Evolutionary conservation across 2,329 filamentous ascomycete genomes (phyloP).

Genomic region (Helotiales sp.): DNA sequence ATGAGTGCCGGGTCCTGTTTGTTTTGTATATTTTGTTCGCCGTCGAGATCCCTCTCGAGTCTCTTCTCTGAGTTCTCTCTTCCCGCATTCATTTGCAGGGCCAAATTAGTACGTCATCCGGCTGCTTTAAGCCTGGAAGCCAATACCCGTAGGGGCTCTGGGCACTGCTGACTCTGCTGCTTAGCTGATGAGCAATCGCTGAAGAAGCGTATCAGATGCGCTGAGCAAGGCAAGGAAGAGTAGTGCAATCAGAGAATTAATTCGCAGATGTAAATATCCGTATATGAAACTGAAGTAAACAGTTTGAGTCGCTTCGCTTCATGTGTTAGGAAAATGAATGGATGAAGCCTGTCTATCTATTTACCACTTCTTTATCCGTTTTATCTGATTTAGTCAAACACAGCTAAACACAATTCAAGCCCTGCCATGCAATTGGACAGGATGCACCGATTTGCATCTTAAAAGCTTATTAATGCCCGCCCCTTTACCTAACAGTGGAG

Average conservation of each 20-base stretch:
- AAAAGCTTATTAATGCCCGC: slow-evolving; percentile 5
- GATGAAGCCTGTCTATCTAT: not conserved
- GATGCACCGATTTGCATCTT: not conserved
- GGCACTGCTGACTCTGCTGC: slow-evolving; percentile 18
- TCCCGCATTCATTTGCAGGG: not conserved
- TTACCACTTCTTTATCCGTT: not conserved
- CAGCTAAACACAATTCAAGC: too few relatives aligned
- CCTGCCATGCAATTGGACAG: slow-evolving; percentile 7
- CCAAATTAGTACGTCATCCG: slow-evolving; percentile 18
- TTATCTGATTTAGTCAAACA: slow-evolving; percentile 9
- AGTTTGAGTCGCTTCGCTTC: not conserved
- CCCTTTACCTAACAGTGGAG: not conserved
- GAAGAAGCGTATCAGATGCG: not conserved
- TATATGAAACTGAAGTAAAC: not conserved
- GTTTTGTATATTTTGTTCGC: slow-evolving; percentile 1
- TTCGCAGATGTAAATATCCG: not conserved
- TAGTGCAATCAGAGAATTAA: not conserved
- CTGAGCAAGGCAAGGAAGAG: not conserved
- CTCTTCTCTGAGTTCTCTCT: not conserved
- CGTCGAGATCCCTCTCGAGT: not conserved
- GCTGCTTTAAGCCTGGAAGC: slow-evolving; percentile 17
- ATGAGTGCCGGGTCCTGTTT: not conserved
- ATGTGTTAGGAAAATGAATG: not conserved
- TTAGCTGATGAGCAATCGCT: slow-evolving; percentile 6
- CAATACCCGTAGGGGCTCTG: not conserved